Evolutionary conservation across 257 asterid species (phyloP).

Genomic region (Lithospermum erythrorhizon): DNA sequence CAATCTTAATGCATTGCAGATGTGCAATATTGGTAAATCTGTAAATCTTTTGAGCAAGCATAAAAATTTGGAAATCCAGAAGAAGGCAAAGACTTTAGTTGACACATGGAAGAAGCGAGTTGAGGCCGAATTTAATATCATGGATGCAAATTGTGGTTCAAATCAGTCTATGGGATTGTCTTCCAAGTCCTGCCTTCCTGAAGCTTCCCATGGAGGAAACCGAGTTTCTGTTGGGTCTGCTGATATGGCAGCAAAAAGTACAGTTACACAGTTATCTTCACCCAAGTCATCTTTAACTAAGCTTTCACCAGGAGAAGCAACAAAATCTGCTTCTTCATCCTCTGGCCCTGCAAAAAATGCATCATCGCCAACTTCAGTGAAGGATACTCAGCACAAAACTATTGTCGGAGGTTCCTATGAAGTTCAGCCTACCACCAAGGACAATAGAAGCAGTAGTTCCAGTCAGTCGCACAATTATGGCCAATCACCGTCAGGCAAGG

Average conservation of each 20-base stretch:
- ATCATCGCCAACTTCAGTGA: slow-evolving; percentile 38
- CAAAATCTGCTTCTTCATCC: slow-evolving; percentile 54
- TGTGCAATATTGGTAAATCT: slow-evolving; percentile 85
- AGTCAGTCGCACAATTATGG: slow-evolving; percentile 54
- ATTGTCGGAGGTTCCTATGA: slow-evolving; percentile 37
- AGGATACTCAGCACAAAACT: slow-evolving; percentile 43
- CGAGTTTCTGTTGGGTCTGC: slow-evolving; percentile 38
- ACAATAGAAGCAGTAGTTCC: slow-evolving; percentile 75
- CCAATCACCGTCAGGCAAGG: slow-evolving; percentile 47
- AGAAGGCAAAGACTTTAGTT: slow-evolving; percentile 72
- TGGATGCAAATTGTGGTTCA: slow-evolving; percentile 55
- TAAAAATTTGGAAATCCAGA: slow-evolving; percentile 73
- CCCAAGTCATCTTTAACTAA: slow-evolving; percentile 38
- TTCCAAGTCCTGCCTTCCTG: slow-evolving; percentile 66
- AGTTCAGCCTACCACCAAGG: slow-evolving; percentile 36
- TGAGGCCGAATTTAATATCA: slow-evolving; percentile 75
- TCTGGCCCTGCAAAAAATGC: slow-evolving; percentile 48
- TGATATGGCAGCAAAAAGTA: slow-evolving; percentile 50
- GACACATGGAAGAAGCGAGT: slow-evolving; percentile 98
- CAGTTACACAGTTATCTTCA: slow-evolving; percentile 41
- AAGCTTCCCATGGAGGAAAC: slow-evolving; percentile 45
- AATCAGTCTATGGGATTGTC: slow-evolving; percentile 42
- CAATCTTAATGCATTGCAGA: slow-evolving; percentile 74
- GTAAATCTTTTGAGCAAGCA: slow-evolving; percentile 81
- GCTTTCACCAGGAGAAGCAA: slow-evolving; percentile 54